Percentiles rank a stretch among this genome's conserved stretches.
These are phyloP conservation scores for Saxophila tyrrhenica DNA, from an alignment of 495 filamentous ascomycete species.

Conservation along the genomic window DNA sequence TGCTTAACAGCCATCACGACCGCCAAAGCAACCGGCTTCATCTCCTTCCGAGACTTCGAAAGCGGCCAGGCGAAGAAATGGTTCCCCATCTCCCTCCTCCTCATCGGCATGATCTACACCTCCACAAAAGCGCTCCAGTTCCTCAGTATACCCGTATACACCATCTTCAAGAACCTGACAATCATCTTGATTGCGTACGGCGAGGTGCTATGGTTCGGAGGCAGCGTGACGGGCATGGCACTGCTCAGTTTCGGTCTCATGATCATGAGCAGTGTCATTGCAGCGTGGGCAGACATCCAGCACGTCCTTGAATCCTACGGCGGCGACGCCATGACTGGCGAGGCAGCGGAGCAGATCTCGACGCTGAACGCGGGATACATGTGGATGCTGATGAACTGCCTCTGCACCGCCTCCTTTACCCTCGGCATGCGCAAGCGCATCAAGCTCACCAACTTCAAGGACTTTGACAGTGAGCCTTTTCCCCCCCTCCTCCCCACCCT, in stretches of 20 bases:
- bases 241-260: slow-evolving; percentile 96
- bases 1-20: slow-evolving; percentile 80
- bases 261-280: slow-evolving; percentile 89
- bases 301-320: not conserved
- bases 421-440: slow-evolving; percentile 96
- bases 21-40: slow-evolving; percentile 71
- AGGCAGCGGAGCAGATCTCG: slow-evolving; percentile 60
- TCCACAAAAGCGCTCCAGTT: slow-evolving; percentile 92
- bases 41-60: slow-evolving; percentile 87
- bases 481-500: not conserved
- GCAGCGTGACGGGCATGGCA: slow-evolving; percentile 75
- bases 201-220: slow-evolving; percentile 98
- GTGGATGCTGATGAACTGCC: slow-evolving; percentile 97
- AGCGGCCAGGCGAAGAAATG: slow-evolving; percentile 83
- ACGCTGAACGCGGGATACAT: slow-evolving; percentile 93
- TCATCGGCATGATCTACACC: slow-evolving; percentile 99
- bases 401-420: slow-evolving; percentile 85
- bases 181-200: slow-evolving; percentile 98
- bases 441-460: slow-evolving; percentile 99
- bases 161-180: slow-evolving; percentile 99
- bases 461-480: slow-evolving; percentile 59
- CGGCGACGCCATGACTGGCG: slow-evolving; percentile 35
- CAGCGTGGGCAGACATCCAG: slow-evolving; percentile 96
- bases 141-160: slow-evolving; percentile 96
- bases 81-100: slow-evolving; percentile 93